Conservation (phyloP, 306 rosid species). For the Ormosia emarginata region DNA sequence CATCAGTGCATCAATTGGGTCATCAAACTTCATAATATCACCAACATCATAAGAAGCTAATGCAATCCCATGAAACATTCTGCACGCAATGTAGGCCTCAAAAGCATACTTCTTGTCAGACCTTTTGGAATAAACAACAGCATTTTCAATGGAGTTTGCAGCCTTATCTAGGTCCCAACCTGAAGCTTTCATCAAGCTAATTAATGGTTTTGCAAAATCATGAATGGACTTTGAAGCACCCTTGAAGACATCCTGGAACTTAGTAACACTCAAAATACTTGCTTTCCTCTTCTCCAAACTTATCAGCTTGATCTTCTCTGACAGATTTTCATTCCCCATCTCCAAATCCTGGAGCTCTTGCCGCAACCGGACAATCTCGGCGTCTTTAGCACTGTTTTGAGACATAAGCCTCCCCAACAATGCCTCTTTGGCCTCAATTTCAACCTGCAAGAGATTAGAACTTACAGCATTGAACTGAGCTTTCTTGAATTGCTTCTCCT, state of each 20-base stretch:
- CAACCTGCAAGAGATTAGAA: constrained; percentile 30
- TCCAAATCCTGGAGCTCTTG: constrained; percentile 44
- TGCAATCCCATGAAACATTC: constrained; percentile 56
- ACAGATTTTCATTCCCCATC: constrained; percentile 30
- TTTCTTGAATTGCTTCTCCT: constrained; percentile 37
- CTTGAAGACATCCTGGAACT: constrained; percentile 44
- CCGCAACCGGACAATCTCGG: constrained; percentile 40
- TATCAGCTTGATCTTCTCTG: constrained; percentile 41
- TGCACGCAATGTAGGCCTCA: constrained; percentile 69
- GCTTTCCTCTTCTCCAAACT: constrained; percentile 42
- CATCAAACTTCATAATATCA: constrained; percentile 51
- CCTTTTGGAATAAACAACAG: constrained; percentile 56
- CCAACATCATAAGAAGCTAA: constrained; percentile 35
- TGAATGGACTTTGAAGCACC: constrained; percentile 67
- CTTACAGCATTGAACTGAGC: constrained; percentile 17
- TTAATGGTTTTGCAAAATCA: constrained; percentile 80
- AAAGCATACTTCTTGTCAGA: constrained; percentile 78
- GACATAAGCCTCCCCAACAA: constrained; percentile 53
- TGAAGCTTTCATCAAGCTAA: constrained; percentile 73
- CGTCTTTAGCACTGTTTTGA: constrained; percentile 42
- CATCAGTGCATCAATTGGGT: constrained; percentile 57
- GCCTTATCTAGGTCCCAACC: constrained; percentile 86
- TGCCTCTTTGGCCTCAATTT: constrained; percentile 43
- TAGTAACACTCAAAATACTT: constrained; percentile 30
- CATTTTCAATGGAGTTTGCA: constrained; percentile 45